These are phyloP conservation scores for Piper betle DNA, from an alignment of 164 flowering plant genomes.

Conservation along the genomic window DNA sequence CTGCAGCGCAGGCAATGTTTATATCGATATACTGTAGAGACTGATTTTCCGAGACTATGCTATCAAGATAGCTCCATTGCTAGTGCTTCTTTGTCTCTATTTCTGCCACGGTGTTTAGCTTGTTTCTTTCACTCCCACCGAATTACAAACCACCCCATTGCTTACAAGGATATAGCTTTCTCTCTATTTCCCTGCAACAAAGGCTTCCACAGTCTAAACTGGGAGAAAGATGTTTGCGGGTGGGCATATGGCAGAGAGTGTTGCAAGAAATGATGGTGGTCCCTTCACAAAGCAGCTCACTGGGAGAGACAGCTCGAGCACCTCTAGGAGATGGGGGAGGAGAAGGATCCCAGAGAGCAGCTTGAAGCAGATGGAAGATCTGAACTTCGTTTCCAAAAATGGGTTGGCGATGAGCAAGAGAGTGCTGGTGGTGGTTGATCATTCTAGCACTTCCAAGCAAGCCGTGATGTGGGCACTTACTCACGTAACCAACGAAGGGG, in stretches of 20 bases:
- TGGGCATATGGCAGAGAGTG: slow-evolving; percentile 25
- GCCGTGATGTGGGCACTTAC: slow-evolving; percentile 96
- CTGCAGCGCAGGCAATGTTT: background rate
- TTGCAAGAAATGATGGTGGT: slow-evolving; percentile 13
- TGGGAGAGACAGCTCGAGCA: slow-evolving; percentile 47
- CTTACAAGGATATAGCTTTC: background rate
- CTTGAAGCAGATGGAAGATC: slow-evolving; percentile 42
- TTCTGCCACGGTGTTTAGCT: background rate
- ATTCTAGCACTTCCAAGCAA: slow-evolving; percentile 48
- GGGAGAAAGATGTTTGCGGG: slow-evolving; percentile 1
- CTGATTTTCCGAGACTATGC: background rate
- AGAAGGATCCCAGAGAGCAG: slow-evolving; percentile 13
- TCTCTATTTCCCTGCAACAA: background rate
- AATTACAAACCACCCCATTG: background rate
- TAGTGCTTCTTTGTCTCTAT: background rate
- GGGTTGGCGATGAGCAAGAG: slow-evolving; percentile 49
- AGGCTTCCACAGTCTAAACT: background rate
- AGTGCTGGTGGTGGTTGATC: slow-evolving; percentile 78
- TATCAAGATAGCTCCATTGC: background rate
- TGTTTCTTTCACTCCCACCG: background rate
- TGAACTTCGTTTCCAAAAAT: slow-evolving; percentile 12
- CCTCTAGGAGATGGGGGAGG: slow-evolving; percentile 59
- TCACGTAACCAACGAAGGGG: slow-evolving; percentile 74
- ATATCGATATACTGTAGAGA: background rate
- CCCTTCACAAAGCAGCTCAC: slow-evolving; percentile 53